Evolutionary conservation across 768 basidiomycete species (phyloP).

Genomic region (Tephrocybe sp.): DNA sequence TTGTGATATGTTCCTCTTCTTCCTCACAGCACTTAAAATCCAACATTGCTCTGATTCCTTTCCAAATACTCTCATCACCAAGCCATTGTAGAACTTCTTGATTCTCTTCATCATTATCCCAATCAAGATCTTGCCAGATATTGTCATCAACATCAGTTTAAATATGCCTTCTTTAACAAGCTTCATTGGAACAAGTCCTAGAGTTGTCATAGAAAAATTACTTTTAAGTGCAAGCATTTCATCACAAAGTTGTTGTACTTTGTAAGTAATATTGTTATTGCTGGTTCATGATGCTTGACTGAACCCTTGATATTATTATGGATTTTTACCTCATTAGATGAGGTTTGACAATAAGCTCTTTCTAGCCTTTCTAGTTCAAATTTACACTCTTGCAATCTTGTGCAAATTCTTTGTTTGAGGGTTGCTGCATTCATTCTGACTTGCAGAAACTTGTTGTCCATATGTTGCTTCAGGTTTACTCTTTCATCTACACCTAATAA

Average conservation of each 20-base stretch:
- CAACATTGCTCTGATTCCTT: slow-evolving; percentile 29
- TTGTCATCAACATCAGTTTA: slow-evolving; percentile 33
- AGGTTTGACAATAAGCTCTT: neutral
- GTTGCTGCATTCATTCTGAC: neutral
- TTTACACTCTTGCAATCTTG: neutral
- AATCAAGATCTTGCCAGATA: slow-evolving; percentile 33
- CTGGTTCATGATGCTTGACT: neutral
- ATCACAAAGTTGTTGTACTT: slow-evolving; percentile 1
- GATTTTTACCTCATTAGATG: neutral
- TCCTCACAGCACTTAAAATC: neutral
- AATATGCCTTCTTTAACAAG: slow-evolving; percentile 24
- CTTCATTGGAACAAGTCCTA: slow-evolving; percentile 20
- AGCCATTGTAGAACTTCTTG: slow-evolving; percentile 27
- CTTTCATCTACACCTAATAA: too few species aligned
- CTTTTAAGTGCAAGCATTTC: neutral
- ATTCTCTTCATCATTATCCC: slow-evolving; percentile 20
- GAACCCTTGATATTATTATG: neutral
- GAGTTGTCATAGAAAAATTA: slow-evolving; percentile 15
- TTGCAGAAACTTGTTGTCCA: neutral
- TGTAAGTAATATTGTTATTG: neutral
- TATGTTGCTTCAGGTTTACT: too few species aligned
- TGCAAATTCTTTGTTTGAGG: neutral
- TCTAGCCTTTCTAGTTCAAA: neutral
- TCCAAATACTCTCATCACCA: slow-evolving; percentile 21
- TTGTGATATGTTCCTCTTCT: too few species aligned